Evolutionary conservation across 2,329 filamentous ascomycete species (phyloP), one percentile per base, ranked within the genome.

Genomic region (Dactylellina haptotyla): DNA sequence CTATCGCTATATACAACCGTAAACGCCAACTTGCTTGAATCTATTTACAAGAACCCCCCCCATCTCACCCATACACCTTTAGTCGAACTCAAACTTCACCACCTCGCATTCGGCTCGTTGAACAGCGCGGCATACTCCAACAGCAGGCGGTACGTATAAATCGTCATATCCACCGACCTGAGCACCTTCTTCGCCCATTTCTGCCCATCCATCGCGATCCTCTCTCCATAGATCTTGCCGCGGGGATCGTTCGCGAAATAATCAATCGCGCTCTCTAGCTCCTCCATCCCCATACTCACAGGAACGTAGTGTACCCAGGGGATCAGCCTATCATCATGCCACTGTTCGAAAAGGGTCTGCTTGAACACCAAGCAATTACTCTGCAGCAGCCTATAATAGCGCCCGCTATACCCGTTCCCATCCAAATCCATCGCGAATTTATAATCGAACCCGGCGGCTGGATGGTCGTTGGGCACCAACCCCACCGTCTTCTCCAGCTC

Each of bases 61-160:
- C 32, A n/a, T 16, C 32, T 30, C 23, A 23, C 14, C 6, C 8
- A 30, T n/a, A n/a, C n/a, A n/a, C n/a, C n/a, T n/a, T n/a, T n/a
- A n/a, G n/a, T n/a, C n/a, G n/a, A n/a, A n/a, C n/a, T n/a, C n/a
- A n/a, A n/a, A n/a, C n/a, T n/a, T n/a, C n/a, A n/a, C n/a, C 14
- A 37, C 20, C 54, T 64, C 48, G 25, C 64, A 2, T 48, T 45
- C 25, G 25, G 18, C 10, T 58, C 64, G 9, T 72, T 26, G 25
- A 73, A 73, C 10, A 73, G 54, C 5, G 61, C 53, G 16, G 80
- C 81, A 54, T 84, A 83, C 81, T 90, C 88, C 23, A 90, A 77
- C 76, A 90, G 74, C 67, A 90, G 77, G 54, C 88, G 81, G 76
- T 89, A 89, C 26, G 86, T 82, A 81, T 88, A 89, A 1, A 86